Base-by-base conservation (phyloP, 192 early-diverging fungal genomes). In the Spinellus fusiger region DNA sequence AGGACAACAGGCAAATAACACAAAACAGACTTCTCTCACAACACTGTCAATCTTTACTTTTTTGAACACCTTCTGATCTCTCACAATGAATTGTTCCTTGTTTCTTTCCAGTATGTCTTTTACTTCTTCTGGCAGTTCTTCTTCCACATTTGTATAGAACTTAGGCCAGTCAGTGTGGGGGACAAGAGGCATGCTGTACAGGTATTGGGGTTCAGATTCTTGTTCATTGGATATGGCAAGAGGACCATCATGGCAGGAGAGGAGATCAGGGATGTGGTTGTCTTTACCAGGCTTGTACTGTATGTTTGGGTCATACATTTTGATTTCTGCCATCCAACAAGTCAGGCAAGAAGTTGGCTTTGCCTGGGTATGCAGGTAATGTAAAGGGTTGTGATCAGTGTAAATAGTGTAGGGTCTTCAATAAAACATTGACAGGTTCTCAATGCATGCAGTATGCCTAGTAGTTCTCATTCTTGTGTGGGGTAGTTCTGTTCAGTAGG, bases 401-500 rank as follows among this genome's bases (percentile, higher is more conserved):
- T 37, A 37, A 0, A 61, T 20, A 6, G 49, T 61, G 22, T 51
- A 61, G 0, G 12, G 10, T 1, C 59, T 16, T 61, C 59, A 3
- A 61, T 23, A n/a, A 34, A 52, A 27, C 49, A 61, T 2, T 49
- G 49, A 48, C 59, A 61, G 0, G 32, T 34, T 38, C 59, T 12
- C 18, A 61, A 27, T 1, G 59, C 59, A 52, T 61, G 49, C 4
- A 61, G 7, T 4, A 61, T 61, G 10, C 22, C 59, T 13, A 61
- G 25, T 0, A 61, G 12, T 40, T 61, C 59, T 13, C 49, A 53
- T 35, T 72, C 56, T 35, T 74, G 69, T 18, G 68, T 49, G 5
- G 66, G 64, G 22, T 69, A 71, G 9, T 66, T 64, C 12, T 37
- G 20, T 57, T 66, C 33, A 64, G 64, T 66, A 25, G 50, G 13